A percentile compares a stretch with the other conserved stretches of the same genome.
phyloP scores from a whole-genome alignment of 2,329 filamentous ascomycete species.

The Colletotrichum sp. region DNA sequence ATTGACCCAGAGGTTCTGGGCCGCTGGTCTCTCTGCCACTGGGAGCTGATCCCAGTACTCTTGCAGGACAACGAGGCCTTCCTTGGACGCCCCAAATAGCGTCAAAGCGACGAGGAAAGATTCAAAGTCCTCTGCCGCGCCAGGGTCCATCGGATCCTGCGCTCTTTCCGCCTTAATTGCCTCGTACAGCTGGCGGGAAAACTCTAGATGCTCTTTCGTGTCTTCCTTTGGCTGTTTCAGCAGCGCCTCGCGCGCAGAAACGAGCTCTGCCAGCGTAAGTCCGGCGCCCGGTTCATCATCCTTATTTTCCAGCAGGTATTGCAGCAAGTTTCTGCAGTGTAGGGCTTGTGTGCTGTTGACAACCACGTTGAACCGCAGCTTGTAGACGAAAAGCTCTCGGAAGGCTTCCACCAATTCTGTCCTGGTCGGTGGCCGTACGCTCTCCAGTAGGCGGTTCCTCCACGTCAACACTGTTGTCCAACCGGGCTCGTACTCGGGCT shows the following conservation, averaged over 20 bases:
- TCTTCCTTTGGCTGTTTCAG: constrained; percentile 47
- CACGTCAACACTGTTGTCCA: constrained; percentile 75
- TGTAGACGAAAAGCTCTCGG: constrained; percentile 64
- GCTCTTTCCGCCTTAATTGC: constrained; percentile 23
- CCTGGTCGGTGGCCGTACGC: constrained; percentile 66
- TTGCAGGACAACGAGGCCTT: constrained; percentile 46
- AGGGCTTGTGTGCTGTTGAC: constrained; percentile 72
- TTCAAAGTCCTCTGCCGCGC: constrained; percentile 37
- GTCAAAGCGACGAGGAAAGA: constrained; percentile 56
- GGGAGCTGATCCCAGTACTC: constrained; percentile 31
- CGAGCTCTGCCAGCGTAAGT: constrained; percentile 45
- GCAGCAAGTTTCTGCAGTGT: constrained; percentile 59
- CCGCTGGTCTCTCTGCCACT: constrained; percentile 12
- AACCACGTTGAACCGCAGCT: constrained; percentile 50
- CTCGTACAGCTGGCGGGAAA: constrained; percentile 50
- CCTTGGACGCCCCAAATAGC: constrained; percentile 57
- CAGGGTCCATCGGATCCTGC: constrained; percentile 7
- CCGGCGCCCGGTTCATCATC: constrained; percentile 32
- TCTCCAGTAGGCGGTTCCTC: constrained; percentile 64
- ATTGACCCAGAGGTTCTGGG: constrained; percentile 47
- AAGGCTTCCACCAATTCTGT: constrained; percentile 71
- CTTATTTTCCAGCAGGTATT: constrained; percentile 57
- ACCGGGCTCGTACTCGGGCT: constrained; percentile 71
- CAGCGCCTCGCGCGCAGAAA: constrained; percentile 49
- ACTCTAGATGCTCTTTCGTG: constrained; percentile 48